Conservation (phyloP, 2,329 filamentous ascomycete genomes). For the Aspergillus sclerotialis region DNA sequence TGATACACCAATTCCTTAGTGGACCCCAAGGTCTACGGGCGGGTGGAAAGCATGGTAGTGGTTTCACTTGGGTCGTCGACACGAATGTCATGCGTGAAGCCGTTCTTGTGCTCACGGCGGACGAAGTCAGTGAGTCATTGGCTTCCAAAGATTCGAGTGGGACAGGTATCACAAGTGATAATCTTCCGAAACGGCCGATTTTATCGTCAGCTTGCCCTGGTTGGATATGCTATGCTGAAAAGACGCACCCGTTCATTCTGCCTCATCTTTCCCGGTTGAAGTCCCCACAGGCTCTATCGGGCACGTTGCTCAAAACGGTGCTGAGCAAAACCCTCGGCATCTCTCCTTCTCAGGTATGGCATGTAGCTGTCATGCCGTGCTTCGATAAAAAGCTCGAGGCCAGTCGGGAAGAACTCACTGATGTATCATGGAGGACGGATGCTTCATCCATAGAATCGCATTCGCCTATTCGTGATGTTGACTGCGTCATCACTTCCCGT, state of each 20-base stretch:
- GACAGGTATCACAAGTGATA: conserved; percentile 10
- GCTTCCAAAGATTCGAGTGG: conserved; percentile 6
- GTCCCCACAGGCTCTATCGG: conserved; percentile 86
- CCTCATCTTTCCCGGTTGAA: conserved; percentile 87
- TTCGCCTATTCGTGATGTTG: conserved; percentile 69
- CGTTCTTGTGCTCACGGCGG: conserved; percentile 70
- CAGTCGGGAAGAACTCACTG: conserved; percentile 84
- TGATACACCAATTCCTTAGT: conserved; percentile 74
- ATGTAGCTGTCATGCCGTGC: conserved; percentile 93
- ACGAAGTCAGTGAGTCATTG: conserved; percentile 55
- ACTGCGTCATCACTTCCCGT: conserved; percentile 95
- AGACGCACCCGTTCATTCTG: conserved; percentile 89
- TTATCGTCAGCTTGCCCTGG: conserved; percentile 89
- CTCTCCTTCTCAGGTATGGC: conserved; percentile 77
- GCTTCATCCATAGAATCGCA: conserved; percentile 25
- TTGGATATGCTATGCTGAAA: conserved; percentile 98
- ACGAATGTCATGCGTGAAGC: conserved; percentile 78
- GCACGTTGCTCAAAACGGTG: conserved; percentile 81
- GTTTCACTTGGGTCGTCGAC: conserved; percentile 84
- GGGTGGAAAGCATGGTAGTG: conserved; percentile 65
- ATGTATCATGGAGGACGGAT: conserved; percentile 58
- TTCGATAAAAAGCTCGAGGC: conserved; percentile 99
- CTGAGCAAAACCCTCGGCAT: conserved; percentile 67
- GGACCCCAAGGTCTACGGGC: conserved; percentile 61
- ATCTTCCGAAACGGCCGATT: conserved; percentile 35